Base-by-base conservation (phyloP, 306 rosid genomes). In the Medicago lupulina region DNA sequence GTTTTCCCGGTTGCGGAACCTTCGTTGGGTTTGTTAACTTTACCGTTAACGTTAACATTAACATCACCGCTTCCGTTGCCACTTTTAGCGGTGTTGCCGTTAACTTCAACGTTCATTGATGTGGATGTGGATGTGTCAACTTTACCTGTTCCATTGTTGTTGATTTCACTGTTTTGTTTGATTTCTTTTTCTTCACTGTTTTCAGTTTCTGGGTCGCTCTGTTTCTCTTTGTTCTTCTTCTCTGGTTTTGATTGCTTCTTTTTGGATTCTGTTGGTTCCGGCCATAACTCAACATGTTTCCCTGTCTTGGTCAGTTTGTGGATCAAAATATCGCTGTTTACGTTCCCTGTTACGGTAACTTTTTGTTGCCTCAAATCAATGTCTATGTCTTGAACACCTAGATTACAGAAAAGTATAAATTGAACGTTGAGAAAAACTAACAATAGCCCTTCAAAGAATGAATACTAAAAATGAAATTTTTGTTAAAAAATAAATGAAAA, bases 271-370 rank as follows among this genome's bases (percentile, higher is more conserved):
- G 81, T 25, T 9, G 75, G 83, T 67, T 88, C 79, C 6, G 96
- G 97, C 98, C 97, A 90, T 18, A 89, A 70, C 87, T 92, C 97
- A 7, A 88, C 97, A 63, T 81, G 96, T 50, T 84, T 95, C 21
- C 92, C 89, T 3, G 87, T 47, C 68, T 87, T 58, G 36, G 34
- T 47, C 25, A 95, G 18, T 61, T 64, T 89, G 69, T 66, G 84
- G 2, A 92, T 85, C 86, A 95, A 69, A 17, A 80, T 82, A 16
- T 89, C 82, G 14, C 86, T 46, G 61, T 84, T 74, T 2, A 89
- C 89, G 59, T 84, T 83, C 15, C 96, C 96, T 2, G 83, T 80
- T 31, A 95, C 93, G 1, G 76, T 73, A 1, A 85, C 93, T 72
- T 76, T 95, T 5, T 92, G 98, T 53, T 86, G 93, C 77, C 74